Evolutionary conservation across 2,329 filamentous ascomycete species (phyloP), one percentile per base, ranked within the genome.

Genomic region (Aspergillus flavus): DNA sequence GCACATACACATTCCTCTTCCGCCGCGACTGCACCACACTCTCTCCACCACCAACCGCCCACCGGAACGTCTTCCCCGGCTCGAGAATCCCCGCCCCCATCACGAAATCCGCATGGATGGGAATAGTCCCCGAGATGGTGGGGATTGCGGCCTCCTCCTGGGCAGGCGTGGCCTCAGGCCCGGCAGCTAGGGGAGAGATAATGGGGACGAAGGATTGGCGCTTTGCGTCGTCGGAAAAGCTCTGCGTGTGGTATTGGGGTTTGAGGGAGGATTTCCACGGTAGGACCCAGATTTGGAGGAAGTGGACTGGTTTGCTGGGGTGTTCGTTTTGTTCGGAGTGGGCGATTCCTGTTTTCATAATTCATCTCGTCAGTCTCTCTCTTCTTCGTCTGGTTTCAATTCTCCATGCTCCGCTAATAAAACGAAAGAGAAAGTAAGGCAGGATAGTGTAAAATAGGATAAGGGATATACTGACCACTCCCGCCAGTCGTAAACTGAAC

Each of bases 401-500:
- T 12, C 34, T 34, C 9, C 32, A 23, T 34, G 4, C 3, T 5
- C 32, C 32, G 1, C 32, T 28, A 7, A 36, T 16, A 4, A 16
- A 41, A 4, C 26, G 11, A 26, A 60, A 7, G 19, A 23, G 14
- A 10, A 23, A 7, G 26, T 28, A 6, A 5, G 26, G 26, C 26
- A 28, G 6, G 26, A 7, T 5, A 28, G 26, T 5, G 26, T 28
- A 28, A 50, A 21, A 6, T 9, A 41, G 6, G 6, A 11, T 39
- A 39, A 3, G 16, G 39, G 26, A 6, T 14, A 3, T 19, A 69
- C 74, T 68, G 87, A 71, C 88, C 88, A 6, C 87, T 93, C 60
- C 93, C 93, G n/a, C 91, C 93, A 16, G 90, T 93, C 11, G 93
- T 96, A 78, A 96, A 96, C 73, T 96, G 93, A 52, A 96, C 91